These are phyloP conservation scores for Candida vartiovaarae DNA, from an alignment of 805 yeast species.

Conservation along the genomic window DNA sequence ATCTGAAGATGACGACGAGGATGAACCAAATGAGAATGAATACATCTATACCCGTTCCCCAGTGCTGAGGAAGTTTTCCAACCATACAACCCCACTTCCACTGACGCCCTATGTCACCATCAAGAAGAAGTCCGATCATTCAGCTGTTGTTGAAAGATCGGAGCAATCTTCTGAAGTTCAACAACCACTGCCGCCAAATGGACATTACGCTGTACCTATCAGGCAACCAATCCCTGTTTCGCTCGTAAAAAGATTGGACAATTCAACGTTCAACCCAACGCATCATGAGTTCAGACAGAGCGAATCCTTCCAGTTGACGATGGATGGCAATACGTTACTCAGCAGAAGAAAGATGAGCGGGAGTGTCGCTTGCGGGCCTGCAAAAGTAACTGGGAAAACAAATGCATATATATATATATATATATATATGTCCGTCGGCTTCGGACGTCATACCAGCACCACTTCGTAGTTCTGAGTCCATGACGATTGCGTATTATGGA, in stretches of 20 bases:
- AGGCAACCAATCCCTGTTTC: not conserved
- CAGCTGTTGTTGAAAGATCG: not conserved
- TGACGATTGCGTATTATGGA: no score
- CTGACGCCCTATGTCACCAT: slow-evolving; percentile 15
- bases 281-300: slow-evolving; percentile 11
- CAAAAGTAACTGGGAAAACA: no score
- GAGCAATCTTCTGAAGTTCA: not conserved
- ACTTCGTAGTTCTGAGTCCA: no score
- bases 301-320: slow-evolving; percentile 18
- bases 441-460: no score
- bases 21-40: slow-evolving; percentile 4
- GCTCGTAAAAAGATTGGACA: not conserved
- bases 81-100: slow-evolving; percentile 9
- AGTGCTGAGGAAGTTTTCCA: slow-evolving; percentile 13
- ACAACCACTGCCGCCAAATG: not conserved
- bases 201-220: not conserved
- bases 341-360: slow-evolving; percentile 22
- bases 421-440: no score
- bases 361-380: slow-evolving; percentile 13
- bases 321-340: slow-evolving; percentile 22
- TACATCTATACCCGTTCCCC: slow-evolving; percentile 13
- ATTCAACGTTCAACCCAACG: not conserved
- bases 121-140: not conserved
- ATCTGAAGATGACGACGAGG: slow-evolving; percentile 5
- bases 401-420: no score